Percentiles rank a stretch among this genome's conserved stretches.
These are phyloP conservation scores for Tetrahymena malaccensis DNA, from an alignment of 73 alveolate species.

Conservation along the genomic window DNA sequence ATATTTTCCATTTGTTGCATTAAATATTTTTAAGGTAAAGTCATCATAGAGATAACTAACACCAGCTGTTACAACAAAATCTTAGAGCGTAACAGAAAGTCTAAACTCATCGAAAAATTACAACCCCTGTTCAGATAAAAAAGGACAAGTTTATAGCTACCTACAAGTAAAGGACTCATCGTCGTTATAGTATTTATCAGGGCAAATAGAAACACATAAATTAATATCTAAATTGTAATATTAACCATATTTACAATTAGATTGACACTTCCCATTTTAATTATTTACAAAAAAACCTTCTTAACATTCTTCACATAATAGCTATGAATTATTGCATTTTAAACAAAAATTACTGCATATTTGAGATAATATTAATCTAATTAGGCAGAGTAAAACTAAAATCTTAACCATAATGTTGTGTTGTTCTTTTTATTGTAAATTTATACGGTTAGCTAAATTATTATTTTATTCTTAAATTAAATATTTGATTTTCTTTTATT, in stretches of 20 bases:
- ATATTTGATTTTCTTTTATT: too few species aligned
- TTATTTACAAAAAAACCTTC: background rate
- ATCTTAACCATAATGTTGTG: background rate
- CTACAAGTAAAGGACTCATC: background rate
- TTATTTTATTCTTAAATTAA: too few species aligned
- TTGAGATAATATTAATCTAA: background rate
- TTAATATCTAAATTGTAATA: background rate
- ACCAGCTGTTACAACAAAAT: background rate
- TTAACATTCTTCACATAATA: background rate
- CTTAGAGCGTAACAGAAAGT: background rate
- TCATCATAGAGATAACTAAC: background rate
- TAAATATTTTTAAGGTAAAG: background rate
- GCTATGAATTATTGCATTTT: background rate
- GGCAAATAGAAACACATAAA: background rate
- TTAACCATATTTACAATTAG: background rate
- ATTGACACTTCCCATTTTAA: background rate
- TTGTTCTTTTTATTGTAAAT: background rate
- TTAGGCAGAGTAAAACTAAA: background rate
- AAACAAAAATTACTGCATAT: background rate
- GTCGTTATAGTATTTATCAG: background rate
- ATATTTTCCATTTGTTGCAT: background rate
- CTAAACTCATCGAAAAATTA: background rate
- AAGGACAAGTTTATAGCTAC: background rate
- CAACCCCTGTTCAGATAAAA: background rate
- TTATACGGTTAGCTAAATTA: too few species aligned